Percentiles rank a stretch among this genome's conserved stretches.
Evolutionary conservation across 208 protist species (phyloP).

Genomic region (Acanthamoeba healyi): DNA sequence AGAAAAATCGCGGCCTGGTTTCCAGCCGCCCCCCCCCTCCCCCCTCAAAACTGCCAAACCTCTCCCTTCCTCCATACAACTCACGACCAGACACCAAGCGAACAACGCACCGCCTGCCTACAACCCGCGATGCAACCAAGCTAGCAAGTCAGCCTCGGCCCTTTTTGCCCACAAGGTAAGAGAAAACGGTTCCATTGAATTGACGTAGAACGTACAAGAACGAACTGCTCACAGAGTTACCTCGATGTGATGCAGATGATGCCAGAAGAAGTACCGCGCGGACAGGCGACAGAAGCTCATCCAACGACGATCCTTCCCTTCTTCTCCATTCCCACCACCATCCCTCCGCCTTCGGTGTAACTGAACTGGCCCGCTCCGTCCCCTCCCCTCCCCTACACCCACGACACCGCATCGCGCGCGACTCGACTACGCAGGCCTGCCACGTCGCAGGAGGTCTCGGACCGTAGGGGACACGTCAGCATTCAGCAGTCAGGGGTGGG

Average conservation of each 20-base stretch:
- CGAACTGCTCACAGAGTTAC: too few relatives aligned
- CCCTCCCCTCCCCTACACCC: not conserved
- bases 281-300: not conserved
- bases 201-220: too few relatives aligned
- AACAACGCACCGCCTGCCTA: too few relatives aligned
- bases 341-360: not conserved
- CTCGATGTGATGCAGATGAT: too few relatives aligned
- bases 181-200: too few relatives aligned
- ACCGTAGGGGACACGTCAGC: not conserved
- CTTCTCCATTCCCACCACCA: not conserved
- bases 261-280: too few relatives aligned
- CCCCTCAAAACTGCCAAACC: not conserved
- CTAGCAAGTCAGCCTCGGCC: too few relatives aligned
- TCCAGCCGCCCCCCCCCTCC: too few relatives aligned
- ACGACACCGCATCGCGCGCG: not conserved
- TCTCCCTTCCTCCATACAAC: not conserved
- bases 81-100: not conserved
- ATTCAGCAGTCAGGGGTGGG: not conserved
- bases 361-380: not conserved
- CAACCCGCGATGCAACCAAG: too few relatives aligned
- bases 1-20: not conserved
- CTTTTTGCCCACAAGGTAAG: too few relatives aligned
- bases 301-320: not conserved
- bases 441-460: not conserved
- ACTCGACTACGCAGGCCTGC: too few relatives aligned